phyloP scores from a whole-genome alignment of 805 yeast species.

The Ogataea methylovora region DNA sequence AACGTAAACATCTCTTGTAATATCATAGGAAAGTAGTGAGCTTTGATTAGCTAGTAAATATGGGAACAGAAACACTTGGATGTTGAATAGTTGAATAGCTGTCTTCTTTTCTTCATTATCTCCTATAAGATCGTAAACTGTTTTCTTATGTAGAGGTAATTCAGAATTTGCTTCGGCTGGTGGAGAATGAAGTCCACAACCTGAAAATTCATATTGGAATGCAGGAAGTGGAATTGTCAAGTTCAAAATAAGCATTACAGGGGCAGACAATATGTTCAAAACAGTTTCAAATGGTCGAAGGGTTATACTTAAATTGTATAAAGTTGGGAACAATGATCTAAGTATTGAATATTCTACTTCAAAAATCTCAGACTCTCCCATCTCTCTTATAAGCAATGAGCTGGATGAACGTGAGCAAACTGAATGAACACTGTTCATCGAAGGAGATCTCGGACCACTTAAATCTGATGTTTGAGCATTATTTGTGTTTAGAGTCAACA shows the following conservation, averaged over 20 bases:
- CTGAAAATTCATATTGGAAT: too few species aligned
- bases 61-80: slow-evolving; percentile 22
- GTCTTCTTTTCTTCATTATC: slow-evolving; percentile 5
- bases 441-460: too few species aligned
- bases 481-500: too few species aligned
- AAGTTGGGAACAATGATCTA: background rate
- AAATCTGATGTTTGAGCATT: too few species aligned
- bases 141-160: too few species aligned
- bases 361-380: too few species aligned
- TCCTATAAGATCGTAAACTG: too few species aligned
- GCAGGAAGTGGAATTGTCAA: slow-evolving; percentile 21
- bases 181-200: too few species aligned
- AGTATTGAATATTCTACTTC: background rate
- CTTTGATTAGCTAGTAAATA: background rate
- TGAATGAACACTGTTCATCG: too few species aligned
- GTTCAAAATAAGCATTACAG: slow-evolving; percentile 17
- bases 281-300: slow-evolving; percentile 15
- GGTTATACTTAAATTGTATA: slow-evolving; percentile 3
- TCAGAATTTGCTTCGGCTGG: too few species aligned
- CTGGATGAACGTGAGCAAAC: too few species aligned
- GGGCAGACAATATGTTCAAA: slow-evolving; percentile 16
- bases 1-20: background rate
- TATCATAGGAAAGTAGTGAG: slow-evolving; percentile 1
- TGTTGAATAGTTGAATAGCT: slow-evolving; percentile 14
- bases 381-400: too few species aligned